Base-by-base conservation (phyloP, 805 yeast genomes). In the Lipomyces orientalis region DNA sequence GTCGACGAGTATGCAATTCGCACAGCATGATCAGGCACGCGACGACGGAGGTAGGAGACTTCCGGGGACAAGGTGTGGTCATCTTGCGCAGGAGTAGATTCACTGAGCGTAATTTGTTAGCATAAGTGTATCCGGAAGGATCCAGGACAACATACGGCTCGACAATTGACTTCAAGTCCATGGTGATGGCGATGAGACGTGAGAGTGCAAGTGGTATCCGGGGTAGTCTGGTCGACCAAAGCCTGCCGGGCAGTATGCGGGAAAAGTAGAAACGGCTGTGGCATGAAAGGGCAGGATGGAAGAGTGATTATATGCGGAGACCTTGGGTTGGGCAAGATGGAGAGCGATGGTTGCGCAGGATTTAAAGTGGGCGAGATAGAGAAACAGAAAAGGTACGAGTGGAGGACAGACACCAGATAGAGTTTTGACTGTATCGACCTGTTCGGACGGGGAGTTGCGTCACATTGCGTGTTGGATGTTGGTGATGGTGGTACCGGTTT, bases 131-230 rank as follows among this genome's bases (percentile, higher is more conserved):
- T n/a, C 22, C 1, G 10, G 54, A 25, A 12, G 54, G 54, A 9
- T 2, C 25, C 25, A 49, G 54, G 22, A n/a, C 22, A 37, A 54
- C 69, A 6, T 62, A 66, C 69, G 61, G 34, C 14, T 61, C 39
- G 54, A 66, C 69, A 7, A 66, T 66, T 25, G 69, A 59, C 52
- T 62, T 63, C 55, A 66, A 61, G 29, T 63, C 69, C 69, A 66
- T 66, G 51, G 43, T 22, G 12, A 22, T 29, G 10, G 31, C 58
- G 14, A 37, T 37, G 43, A 37, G 43, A 37, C 43, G 43, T 37
- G 14, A 14, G 29, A 25, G 29, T 25, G 29, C 3, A 25, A 25
- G 29, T 25, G 29, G 29, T 25, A 3, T 25, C 29, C 29, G 29
- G 29, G 29, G 29, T 25, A 25, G 29, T 25, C 29, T 25, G 29